These are phyloP conservation scores for Dimocarpus longan DNA, from an alignment of 345 rosid genomes.

Conservation along the genomic window DNA sequence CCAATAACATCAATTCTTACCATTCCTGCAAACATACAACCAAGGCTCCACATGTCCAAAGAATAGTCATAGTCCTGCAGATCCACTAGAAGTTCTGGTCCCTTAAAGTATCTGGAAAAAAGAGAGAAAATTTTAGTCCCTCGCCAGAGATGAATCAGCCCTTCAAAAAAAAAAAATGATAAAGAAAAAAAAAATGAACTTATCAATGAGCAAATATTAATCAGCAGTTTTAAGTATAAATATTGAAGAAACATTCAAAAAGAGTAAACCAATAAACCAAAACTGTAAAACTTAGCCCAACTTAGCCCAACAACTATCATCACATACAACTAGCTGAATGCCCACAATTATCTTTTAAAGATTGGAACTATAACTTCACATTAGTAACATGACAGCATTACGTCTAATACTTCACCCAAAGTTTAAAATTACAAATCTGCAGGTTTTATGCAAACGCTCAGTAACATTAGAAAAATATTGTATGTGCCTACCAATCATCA, in stretches of 20 bases:
- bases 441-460: not conserved
- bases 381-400: not conserved
- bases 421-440: constrained; percentile 3
- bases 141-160: not conserved
- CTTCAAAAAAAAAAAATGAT: no score
- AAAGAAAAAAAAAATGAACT: not conserved
- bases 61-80: constrained; percentile 98
- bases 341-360: not conserved
- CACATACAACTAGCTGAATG: constrained; percentile 2
- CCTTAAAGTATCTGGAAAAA: constrained; percentile 77
- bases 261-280: constrained; percentile 2
- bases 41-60: constrained; percentile 99
- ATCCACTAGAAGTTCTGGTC: constrained; percentile 95
- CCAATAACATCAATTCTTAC: constrained; percentile 41
- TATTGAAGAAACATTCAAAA: not conserved
- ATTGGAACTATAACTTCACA: not conserved
- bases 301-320: not conserved
- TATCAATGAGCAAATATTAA: constrained; percentile 6
- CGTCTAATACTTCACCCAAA: not conserved
- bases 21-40: constrained; percentile 99
- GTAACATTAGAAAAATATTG: not conserved
- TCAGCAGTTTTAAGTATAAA: constrained; percentile 2
- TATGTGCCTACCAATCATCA: not conserved
- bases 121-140: constrained; percentile 14
- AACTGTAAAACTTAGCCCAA: not conserved